Evolutionary conservation across 1,139 yeast genomes (phyloP).

Genomic region (Kodamaea ohmeri): DNA sequence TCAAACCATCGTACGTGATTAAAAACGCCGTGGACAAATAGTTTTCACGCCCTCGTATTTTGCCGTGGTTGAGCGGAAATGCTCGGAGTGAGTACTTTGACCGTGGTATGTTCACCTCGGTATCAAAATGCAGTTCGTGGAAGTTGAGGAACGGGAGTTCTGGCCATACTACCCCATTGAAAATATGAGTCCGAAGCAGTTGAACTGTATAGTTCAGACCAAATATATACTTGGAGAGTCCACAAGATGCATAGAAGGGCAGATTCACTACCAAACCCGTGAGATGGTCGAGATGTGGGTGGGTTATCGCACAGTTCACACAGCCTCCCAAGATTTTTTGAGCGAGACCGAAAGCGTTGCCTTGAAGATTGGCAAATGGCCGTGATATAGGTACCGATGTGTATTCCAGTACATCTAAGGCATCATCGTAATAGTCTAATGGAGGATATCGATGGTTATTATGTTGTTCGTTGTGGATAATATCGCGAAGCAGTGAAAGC

Average conservation of each 20-base stretch:
- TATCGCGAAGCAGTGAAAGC: slow-evolving; percentile 52
- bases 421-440: slow-evolving; percentile 28
- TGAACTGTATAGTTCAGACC: slow-evolving; percentile 55
- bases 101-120: slow-evolving; percentile 16
- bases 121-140: slow-evolving; percentile 18
- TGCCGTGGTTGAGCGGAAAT: slow-evolving; percentile 44
- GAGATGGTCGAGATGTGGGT: slow-evolving; percentile 83
- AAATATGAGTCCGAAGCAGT: slow-evolving; percentile 54
- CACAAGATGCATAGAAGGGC: slow-evolving; percentile 44
- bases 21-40: slow-evolving; percentile 52
- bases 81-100: slow-evolving; percentile 26
- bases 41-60: slow-evolving; percentile 9
- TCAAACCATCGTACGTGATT: slow-evolving; percentile 29
- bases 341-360: slow-evolving; percentile 20
- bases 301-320: slow-evolving; percentile 60
- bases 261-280: slow-evolving; percentile 68
- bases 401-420: slow-evolving; percentile 21
- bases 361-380: slow-evolving; percentile 29
- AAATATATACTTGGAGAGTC: slow-evolving; percentile 37
- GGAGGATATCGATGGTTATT: slow-evolving; percentile 10
- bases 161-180: slow-evolving; percentile 84
- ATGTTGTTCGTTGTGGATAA: slow-evolving; percentile 38
- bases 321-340: slow-evolving; percentile 35
- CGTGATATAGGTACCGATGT: slow-evolving; percentile 20
- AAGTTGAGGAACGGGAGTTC: slow-evolving; percentile 44